A percentile compares a stretch with the other conserved stretches of the same genome.
Conservation (phyloP, 2,329 filamentous ascomycete species). For the Neofusicoccum cordaticola region DNA sequence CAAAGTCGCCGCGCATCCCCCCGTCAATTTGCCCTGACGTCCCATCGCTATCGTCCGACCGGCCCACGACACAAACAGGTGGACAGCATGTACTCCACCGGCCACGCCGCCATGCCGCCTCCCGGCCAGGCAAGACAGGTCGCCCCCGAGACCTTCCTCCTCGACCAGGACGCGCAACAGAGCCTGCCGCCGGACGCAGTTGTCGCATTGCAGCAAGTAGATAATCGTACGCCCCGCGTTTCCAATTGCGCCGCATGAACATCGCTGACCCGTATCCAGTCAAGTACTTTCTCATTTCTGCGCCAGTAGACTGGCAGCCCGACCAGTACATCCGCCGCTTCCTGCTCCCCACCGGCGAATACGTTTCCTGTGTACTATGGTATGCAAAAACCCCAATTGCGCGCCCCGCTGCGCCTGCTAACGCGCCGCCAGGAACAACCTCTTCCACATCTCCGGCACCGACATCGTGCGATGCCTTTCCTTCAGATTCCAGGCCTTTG, state of each 20-base stretch:
- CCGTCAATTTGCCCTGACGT: conserved; percentile 15
- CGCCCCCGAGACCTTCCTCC: conserved; percentile 97
- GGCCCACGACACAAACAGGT: background rate
- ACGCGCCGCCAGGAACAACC: conserved; percentile 70
- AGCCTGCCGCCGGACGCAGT: conserved; percentile 94
- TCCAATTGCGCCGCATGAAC: conserved; percentile 21
- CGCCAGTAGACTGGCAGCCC: conserved; percentile 93
- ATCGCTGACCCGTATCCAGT: conserved; percentile 56
- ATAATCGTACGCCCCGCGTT: conserved; percentile 71
- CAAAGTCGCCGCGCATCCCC: conserved; percentile 13
- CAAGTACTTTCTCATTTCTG: conserved; percentile 99
- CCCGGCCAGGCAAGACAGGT: conserved; percentile 66
- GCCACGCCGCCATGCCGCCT: conserved; percentile 74
- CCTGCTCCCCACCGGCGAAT: conserved; percentile 93
- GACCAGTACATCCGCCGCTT: conserved; percentile 97
- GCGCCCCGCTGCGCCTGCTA: background rate
- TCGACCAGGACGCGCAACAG: conserved; percentile 95
- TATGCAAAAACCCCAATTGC: conserved; percentile 37
- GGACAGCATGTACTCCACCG: conserved; percentile 48
- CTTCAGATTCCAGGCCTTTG: conserved; percentile 97
- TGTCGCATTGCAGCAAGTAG: conserved; percentile 95
- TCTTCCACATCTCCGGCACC: conserved; percentile 98
- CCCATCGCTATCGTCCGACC: background rate
- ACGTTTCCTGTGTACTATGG: conserved; percentile 97
- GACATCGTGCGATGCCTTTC: conserved; percentile 98